phyloP scores from a whole-genome alignment of 2,329 filamentous ascomycete species.

The Aspergillus terreus region DNA sequence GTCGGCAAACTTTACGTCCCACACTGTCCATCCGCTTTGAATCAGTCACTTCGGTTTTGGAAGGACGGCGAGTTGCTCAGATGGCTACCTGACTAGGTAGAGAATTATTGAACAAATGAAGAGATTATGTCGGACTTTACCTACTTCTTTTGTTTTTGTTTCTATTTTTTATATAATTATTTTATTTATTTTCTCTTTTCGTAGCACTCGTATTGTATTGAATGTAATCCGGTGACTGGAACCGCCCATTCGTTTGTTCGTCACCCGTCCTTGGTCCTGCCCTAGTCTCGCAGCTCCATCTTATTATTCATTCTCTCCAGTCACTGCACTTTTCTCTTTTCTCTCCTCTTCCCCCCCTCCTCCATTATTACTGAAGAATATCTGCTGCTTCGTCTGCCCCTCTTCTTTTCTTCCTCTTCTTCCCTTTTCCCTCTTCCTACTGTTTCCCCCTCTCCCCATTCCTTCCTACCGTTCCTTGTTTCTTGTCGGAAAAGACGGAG shows the following conservation, averaged over 20 bases:
- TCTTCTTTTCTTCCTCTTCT: constrained; percentile 12
- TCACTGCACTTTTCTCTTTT: constrained; percentile 13
- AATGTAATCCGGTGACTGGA: background rate
- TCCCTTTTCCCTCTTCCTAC: constrained; percentile 11
- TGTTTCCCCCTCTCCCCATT: constrained; percentile 13
- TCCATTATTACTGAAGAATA: constrained; percentile 17
- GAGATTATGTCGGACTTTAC: too few species aligned
- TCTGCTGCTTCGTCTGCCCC: constrained; percentile 17
- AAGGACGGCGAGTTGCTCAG: too few species aligned
- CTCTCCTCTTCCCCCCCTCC: constrained; percentile 15
- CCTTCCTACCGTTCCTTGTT: constrained; percentile 21
- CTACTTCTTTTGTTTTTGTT: background rate
- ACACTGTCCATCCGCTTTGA: constrained; percentile 5
- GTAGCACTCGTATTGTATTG: background rate
- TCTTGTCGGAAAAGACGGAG: constrained; percentile 26
- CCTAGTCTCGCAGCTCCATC: constrained; percentile 20
- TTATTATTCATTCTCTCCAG: constrained; percentile 15
- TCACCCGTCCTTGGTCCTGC: constrained; percentile 20
- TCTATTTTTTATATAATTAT: constrained; percentile 1
- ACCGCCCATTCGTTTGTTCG: constrained; percentile 18
- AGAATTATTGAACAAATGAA: too few species aligned
- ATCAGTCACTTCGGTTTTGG: background rate
- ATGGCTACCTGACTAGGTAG: too few species aligned
- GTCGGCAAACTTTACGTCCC: constrained; percentile 21
- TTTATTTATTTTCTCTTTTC: background rate